phyloP scores from a whole-genome alignment of 1,284 basidiomycete genomes.

The Heliocybe sulcata region DNA sequence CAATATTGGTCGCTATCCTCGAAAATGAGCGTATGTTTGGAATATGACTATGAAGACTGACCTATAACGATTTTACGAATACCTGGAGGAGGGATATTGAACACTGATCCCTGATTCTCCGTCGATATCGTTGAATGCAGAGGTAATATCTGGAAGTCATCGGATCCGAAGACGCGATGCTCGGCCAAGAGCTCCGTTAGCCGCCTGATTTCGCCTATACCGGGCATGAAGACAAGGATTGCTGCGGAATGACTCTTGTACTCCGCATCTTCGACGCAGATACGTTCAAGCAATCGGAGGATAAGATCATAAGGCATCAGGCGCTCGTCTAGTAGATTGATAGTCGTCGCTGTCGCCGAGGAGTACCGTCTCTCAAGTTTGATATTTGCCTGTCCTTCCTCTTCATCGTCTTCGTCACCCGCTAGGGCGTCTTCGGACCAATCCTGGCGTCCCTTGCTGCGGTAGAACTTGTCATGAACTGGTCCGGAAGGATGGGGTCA shows the following conservation, averaged over 20 bases:
- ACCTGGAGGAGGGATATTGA: slow-evolving; percentile 78
- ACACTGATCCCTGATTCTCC: slow-evolving; percentile 87
- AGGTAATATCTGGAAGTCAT: slow-evolving; percentile 75
- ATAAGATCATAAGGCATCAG: slow-evolving; percentile 90
- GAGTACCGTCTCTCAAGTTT: slow-evolving; percentile 73
- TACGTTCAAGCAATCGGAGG: slow-evolving; percentile 74
- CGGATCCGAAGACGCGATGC: slow-evolving; percentile 70
- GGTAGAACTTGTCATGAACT: slow-evolving; percentile 59
- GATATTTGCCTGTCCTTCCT: slow-evolving; percentile 32
- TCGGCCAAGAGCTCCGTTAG: slow-evolving; percentile 79
- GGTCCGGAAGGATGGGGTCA: background rate
- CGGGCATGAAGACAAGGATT: slow-evolving; percentile 91
- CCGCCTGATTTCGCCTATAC: slow-evolving; percentile 86
- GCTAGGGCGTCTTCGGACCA: slow-evolving; percentile 67
- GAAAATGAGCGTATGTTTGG: background rate
- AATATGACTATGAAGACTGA: slow-evolving; percentile 22
- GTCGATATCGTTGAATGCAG: slow-evolving; percentile 92
- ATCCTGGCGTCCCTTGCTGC: slow-evolving; percentile 55
- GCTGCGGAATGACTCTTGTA: slow-evolving; percentile 70
- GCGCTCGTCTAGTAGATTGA: slow-evolving; percentile 87
- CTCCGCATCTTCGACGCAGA: slow-evolving; percentile 70
- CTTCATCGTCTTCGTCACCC: slow-evolving; percentile 70
- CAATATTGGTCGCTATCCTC: slow-evolving; percentile 46
- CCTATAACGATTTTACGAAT: slow-evolving; percentile 91
- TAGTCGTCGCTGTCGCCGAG: slow-evolving; percentile 65